phyloP scores from a whole-genome alignment of 192 early-diverging fungal genomes.

The Mortierella alpina region DNA sequence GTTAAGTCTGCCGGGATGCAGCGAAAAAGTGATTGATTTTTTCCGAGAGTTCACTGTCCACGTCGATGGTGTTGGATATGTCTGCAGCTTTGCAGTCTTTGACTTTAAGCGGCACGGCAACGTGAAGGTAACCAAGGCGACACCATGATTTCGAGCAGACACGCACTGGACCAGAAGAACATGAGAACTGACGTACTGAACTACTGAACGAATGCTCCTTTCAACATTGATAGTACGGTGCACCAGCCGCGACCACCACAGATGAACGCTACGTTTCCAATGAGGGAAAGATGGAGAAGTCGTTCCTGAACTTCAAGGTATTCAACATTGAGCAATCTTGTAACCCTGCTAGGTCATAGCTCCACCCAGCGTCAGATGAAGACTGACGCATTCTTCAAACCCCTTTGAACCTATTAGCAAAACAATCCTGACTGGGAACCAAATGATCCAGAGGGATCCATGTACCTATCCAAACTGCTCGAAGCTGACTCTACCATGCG shows the following conservation, averaged over 20 bases:
- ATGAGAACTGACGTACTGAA: not conserved
- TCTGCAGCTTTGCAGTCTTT: conserved; percentile 97
- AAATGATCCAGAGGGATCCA: conserved; percentile 77
- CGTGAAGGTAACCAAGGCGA: conserved; percentile 61
- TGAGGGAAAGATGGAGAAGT: conserved; percentile 98
- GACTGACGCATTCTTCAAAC: not conserved
- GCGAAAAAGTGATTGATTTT: conserved; percentile 90
- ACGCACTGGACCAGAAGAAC: not conserved
- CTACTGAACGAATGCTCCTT: not conserved
- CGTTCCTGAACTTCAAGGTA: conserved; percentile 95
- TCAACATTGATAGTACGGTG: conserved; percentile 70
- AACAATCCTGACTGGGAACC: conserved; percentile 97
- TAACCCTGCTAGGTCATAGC: not conserved
- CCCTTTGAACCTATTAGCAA: conserved; percentile 54
- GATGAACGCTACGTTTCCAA: conserved; percentile 78
- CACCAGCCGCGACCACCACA: conserved; percentile 64
- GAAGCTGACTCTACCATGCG: conserved; percentile 46
- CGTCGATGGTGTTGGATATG: conserved; percentile 90
- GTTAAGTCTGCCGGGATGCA: conserved; percentile 77
- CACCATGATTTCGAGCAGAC: not conserved
- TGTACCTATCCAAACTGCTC: conserved; percentile 78
- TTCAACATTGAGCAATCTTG: not conserved
- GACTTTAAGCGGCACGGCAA: conserved; percentile 94
- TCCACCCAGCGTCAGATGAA: too few relatives aligned
- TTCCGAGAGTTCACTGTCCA: conserved; percentile 96